Conservation (phyloP, 2,329 filamentous ascomycete species). For the Boeremia exigua region DNA sequence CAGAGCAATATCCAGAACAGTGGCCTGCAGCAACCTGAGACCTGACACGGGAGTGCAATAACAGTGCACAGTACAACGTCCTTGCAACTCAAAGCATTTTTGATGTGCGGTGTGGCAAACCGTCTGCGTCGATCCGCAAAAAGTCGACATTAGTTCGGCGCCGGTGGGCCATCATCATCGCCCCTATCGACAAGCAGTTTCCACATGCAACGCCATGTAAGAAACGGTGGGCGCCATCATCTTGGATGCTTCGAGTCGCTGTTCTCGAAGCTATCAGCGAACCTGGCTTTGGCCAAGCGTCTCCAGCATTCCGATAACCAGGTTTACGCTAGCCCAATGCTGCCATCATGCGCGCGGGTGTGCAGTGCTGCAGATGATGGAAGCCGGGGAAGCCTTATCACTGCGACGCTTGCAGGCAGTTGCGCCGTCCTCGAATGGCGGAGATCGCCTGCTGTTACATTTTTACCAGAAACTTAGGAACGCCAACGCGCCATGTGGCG, state of each 20-base stretch:
- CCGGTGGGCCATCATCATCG: conserved; percentile 15
- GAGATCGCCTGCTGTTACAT: conserved; percentile 32
- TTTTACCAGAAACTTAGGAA: neutral
- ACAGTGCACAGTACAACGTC: neutral
- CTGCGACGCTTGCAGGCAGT: conserved; percentile 22
- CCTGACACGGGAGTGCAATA: neutral
- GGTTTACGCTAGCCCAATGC: conserved; percentile 27
- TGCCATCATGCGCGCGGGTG: conserved; percentile 21
- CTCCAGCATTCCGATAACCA: conserved; percentile 32
- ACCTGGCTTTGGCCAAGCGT: conserved; percentile 8
- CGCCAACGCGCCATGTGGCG: conserved; percentile 12
- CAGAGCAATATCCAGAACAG: neutral
- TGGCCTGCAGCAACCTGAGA: conserved; percentile 1
- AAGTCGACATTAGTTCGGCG: conserved; percentile 14
- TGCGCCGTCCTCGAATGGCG: conserved; percentile 23
- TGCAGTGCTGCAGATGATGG: conserved; percentile 23
- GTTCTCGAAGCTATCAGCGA: conserved; percentile 26
- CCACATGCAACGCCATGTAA: conserved; percentile 15
- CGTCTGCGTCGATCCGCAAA: conserved; percentile 22
- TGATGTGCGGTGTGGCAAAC: conserved; percentile 15
- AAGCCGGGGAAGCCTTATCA: conserved; percentile 25
- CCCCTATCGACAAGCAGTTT: conserved; percentile 23
- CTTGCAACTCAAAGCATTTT: neutral
- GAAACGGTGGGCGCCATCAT: conserved; percentile 21
- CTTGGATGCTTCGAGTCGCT: conserved; percentile 18